Evolutionary conservation across 495 filamentous ascomycete species (phyloP).

Genomic region (Aspergillus saccharolyticus): DNA sequence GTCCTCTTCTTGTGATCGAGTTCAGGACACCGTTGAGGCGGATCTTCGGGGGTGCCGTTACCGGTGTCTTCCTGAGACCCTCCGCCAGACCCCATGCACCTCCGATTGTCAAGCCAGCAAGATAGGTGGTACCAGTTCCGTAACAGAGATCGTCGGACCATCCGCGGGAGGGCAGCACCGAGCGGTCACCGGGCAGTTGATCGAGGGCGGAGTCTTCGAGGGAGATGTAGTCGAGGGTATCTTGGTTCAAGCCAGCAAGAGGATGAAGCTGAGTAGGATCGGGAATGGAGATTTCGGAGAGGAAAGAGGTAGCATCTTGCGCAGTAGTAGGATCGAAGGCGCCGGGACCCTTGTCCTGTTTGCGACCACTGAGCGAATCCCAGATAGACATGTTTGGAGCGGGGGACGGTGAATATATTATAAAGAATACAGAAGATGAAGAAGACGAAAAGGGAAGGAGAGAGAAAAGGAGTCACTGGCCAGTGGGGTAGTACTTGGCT

Average conservation of each 20-base stretch:
- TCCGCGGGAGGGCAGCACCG: conserved; percentile 85
- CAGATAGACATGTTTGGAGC: conserved; percentile 67
- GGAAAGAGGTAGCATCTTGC: conserved; percentile 78
- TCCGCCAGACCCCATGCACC: conserved; percentile 89
- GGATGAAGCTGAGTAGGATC: conserved; percentile 89
- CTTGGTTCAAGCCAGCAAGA: conserved; percentile 87
- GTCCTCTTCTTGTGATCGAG: conserved; percentile 83
- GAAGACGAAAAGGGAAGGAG: conserved; percentile 14
- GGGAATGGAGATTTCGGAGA: conserved; percentile 61
- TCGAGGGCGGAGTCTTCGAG: conserved; percentile 90
- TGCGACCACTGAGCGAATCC: conserved; percentile 82
- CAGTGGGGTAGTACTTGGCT: conserved; percentile 12
- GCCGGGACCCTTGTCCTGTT: conserved; percentile 56
- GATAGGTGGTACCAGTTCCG: conserved; percentile 89
- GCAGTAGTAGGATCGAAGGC: conserved; percentile 64
- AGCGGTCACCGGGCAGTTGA: conserved; percentile 77
- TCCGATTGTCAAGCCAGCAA: conserved; percentile 77
- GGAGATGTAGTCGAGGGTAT: conserved; percentile 85
- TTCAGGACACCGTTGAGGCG: conserved; percentile 91
- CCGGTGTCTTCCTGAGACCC: conserved; percentile 68
- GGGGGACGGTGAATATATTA: conserved; percentile 19
- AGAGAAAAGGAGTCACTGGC: conserved; percentile 20
- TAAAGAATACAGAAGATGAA: conserved; percentile 22
- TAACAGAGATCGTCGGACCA: conserved; percentile 99
- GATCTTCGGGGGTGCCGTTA: conserved; percentile 77